Evolutionary conservation across 2,329 filamentous ascomycete species (phyloP).

Genomic region (Fusarium falciforme): DNA sequence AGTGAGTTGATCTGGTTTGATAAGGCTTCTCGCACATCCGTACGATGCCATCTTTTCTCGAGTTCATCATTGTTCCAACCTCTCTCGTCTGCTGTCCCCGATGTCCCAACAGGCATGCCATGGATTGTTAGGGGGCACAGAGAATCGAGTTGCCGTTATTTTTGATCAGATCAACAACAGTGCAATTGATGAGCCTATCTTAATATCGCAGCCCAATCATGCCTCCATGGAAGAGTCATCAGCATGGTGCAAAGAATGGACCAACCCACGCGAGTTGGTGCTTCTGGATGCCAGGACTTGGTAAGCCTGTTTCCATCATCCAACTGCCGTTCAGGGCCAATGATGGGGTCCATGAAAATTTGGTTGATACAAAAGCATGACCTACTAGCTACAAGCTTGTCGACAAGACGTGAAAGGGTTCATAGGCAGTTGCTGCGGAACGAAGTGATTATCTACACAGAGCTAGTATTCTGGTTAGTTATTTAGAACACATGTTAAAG

Average conservation of each 20-base stretch:
- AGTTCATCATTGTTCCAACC: background rate
- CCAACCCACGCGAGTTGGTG: background rate
- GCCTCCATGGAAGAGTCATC: background rate
- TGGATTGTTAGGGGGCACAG: background rate
- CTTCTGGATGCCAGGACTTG: background rate
- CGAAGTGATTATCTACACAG: background rate
- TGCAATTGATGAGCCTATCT: too few species aligned
- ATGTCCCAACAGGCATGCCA: background rate
- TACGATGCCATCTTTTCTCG: background rate
- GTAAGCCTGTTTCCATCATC: background rate
- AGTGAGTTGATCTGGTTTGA: background rate
- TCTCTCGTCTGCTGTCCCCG: background rate
- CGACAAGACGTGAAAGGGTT: background rate
- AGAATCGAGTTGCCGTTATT: background rate
- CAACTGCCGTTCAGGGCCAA: background rate
- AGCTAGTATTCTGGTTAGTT: background rate
- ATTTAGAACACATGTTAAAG: background rate
- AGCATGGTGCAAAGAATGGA: background rate
- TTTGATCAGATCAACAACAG: background rate
- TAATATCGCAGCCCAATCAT: background rate
- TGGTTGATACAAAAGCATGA: fast-evolving
- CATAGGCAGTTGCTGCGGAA: background rate
- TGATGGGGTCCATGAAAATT: background rate
- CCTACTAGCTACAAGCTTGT: background rate
- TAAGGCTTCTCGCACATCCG: background rate